These are phyloP conservation scores for Amesomyces nigricolor DNA, from an alignment of 2,329 filamentous ascomycete species.

Conservation along the genomic window DNA sequence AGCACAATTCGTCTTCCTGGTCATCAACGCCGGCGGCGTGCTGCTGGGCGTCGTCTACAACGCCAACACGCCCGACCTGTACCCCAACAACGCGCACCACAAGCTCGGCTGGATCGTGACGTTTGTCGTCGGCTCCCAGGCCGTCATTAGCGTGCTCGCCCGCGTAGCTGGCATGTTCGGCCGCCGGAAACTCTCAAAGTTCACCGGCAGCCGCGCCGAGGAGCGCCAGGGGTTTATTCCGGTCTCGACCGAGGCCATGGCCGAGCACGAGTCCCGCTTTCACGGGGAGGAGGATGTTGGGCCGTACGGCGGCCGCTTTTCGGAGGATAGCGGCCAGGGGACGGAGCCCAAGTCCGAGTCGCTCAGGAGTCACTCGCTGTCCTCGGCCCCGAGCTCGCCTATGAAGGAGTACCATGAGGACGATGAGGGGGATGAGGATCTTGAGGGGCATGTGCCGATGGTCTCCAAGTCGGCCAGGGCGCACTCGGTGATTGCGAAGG, in stretches of 20 bases:
- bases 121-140: slow-evolving; percentile 64
- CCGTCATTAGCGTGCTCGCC: slow-evolving; percentile 61
- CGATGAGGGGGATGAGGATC: slow-evolving; percentile 40
- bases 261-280: slow-evolving; percentile 44
- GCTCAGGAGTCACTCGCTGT: slow-evolving; percentile 58
- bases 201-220: slow-evolving; percentile 24
- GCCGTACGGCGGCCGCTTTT: slow-evolving; percentile 47
- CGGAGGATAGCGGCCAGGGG: slow-evolving; percentile 68
- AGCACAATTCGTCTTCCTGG: slow-evolving; percentile 62
- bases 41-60: slow-evolving; percentile 69
- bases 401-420: slow-evolving; percentile 47
- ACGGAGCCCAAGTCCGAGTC: slow-evolving; percentile 66
- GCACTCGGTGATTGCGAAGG: slow-evolving; percentile 46
- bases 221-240: slow-evolving; percentile 59
- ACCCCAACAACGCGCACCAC: slow-evolving; percentile 81
- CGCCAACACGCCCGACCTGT: slow-evolving; percentile 74
- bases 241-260: slow-evolving; percentile 51
- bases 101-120: slow-evolving; percentile 82
- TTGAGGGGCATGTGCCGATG: slow-evolving; percentile 36
- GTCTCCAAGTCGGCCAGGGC: slow-evolving; percentile 44
- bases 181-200: not conserved
- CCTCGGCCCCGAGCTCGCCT: slow-evolving; percentile 51
- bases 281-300: slow-evolving; percentile 14
- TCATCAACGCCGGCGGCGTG: slow-evolving; percentile 58
- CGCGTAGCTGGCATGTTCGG: slow-evolving; percentile 47